Percentiles rank a stretch among this genome's conserved stretches.
phyloP scores from a whole-genome alignment of 169 alveolate species.

The Cryptosporidium canis region DNA sequence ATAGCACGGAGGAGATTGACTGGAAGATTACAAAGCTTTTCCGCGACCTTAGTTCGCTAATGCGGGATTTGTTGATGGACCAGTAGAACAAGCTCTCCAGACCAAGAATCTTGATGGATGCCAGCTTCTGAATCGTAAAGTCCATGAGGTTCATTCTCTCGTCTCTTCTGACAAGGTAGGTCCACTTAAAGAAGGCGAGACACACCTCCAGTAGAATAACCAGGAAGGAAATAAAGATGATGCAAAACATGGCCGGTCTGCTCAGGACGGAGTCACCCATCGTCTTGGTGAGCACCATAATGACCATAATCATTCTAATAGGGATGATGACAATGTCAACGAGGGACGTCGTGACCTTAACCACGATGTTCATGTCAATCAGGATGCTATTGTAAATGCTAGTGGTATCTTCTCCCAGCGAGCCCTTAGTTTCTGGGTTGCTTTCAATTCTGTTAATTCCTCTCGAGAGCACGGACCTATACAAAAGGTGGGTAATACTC shows the following conservation, averaged over 20 bases:
- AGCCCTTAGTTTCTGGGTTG: neutral
- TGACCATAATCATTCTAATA: slow-evolving; percentile 24
- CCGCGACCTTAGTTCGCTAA: slow-evolving; percentile 29
- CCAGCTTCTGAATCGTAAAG: slow-evolving; percentile 12
- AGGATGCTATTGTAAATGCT: slow-evolving; percentile 43
- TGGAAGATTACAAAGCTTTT: slow-evolving; percentile 25
- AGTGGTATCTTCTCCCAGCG: slow-evolving; percentile 18
- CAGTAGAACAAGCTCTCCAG: slow-evolving; percentile 33
- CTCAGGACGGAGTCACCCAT: slow-evolving; percentile 57
- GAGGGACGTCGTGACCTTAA: slow-evolving; percentile 14
- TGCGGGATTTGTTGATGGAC: slow-evolving; percentile 36
- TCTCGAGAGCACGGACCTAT: slow-evolving; percentile 40
- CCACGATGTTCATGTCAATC: slow-evolving; percentile 44
- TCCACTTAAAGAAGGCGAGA: slow-evolving; percentile 55
- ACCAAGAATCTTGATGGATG: slow-evolving; percentile 50
- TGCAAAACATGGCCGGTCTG: slow-evolving; percentile 53
- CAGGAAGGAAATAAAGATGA: slow-evolving; percentile 19
- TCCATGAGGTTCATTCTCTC: slow-evolving; percentile 55
- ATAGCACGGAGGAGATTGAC: slow-evolving; percentile 58
- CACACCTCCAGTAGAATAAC: slow-evolving; percentile 29
- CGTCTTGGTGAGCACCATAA: neutral
- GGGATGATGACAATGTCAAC: slow-evolving; percentile 63
- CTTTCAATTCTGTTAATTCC: slow-evolving; percentile 41
- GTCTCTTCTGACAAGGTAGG: slow-evolving; percentile 42
- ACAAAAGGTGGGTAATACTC: slow-evolving; percentile 60